These are phyloP conservation scores for Mycena capillaripes DNA, from an alignment of 768 basidiomycete genomes.

Conservation along the genomic window DNA sequence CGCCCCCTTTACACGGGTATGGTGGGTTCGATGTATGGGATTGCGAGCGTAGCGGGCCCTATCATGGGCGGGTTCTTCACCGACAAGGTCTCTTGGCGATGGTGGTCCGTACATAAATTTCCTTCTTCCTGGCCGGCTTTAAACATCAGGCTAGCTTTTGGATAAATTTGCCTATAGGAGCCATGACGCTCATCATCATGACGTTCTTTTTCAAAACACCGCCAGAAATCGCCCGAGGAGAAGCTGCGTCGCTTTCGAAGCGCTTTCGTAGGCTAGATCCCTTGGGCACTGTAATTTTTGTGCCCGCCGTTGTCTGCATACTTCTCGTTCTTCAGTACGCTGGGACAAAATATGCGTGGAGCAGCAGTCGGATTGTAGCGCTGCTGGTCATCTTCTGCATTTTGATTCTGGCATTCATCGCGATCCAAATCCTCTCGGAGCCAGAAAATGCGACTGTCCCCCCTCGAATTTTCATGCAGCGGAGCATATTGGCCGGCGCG, in stretches of 20 bases:
- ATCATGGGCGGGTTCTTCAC: constrained; percentile 48
- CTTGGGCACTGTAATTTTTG: constrained; percentile 32
- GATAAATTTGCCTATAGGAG: constrained; percentile 31
- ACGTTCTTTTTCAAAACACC: constrained; percentile 38
- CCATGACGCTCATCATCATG: constrained; percentile 26
- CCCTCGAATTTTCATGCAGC: constrained; percentile 24
- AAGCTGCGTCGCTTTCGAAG: neutral
- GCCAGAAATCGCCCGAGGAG: neutral
- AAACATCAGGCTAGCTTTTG: constrained; percentile 3
- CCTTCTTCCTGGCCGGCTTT: neutral
- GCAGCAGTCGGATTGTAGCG: constrained; percentile 34
- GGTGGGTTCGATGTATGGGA: constrained; percentile 48
- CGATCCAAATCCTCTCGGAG: constrained; percentile 24
- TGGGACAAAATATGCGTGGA: constrained; percentile 59
- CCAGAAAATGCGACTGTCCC: constrained; percentile 33
- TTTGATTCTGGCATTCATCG: constrained; percentile 27
- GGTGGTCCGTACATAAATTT: neutral
- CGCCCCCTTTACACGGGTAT: constrained; percentile 52
- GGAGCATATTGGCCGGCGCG: constrained; percentile 29
- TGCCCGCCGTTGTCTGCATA: constrained; percentile 31
- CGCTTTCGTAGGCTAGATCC: constrained; percentile 34
- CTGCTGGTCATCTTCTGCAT: constrained; percentile 27
- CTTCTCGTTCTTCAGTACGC: constrained; percentile 60
- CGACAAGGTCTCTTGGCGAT: constrained; percentile 35
- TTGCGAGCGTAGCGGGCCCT: constrained; percentile 41